Conservation (phyloP, 2,329 filamentous ascomycete species). For the Gnomoniopsis sp. region DNA sequence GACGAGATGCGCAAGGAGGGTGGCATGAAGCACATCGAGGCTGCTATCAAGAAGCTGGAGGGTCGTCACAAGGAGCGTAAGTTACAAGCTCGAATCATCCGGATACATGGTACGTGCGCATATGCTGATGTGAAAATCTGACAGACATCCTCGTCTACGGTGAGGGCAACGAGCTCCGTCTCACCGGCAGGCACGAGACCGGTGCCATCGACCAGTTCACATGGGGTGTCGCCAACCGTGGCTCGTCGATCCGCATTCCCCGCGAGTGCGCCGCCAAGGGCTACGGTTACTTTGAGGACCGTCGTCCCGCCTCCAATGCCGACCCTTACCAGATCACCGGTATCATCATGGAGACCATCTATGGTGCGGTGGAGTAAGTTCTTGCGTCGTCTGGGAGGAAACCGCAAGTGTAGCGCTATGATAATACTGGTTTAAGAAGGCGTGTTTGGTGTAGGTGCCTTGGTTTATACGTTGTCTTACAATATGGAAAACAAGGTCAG, state of each 20-base stretch:
- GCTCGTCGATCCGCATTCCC: slow-evolving; percentile 89
- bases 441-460: background rate
- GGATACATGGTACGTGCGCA: slow-evolving; percentile 42
- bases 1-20: slow-evolving; percentile 84
- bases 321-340: slow-evolving; percentile 81
- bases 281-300: slow-evolving; percentile 92
- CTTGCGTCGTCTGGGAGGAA: background rate
- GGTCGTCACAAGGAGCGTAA: slow-evolving; percentile 42
- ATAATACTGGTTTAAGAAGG: background rate
- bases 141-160: slow-evolving; percentile 36
- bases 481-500: background rate
- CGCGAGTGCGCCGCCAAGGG: slow-evolving; percentile 80
- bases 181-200: slow-evolving; percentile 93
- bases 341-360: slow-evolving; percentile 71
- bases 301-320: slow-evolving; percentile 62
- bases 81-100: slow-evolving; percentile 52
- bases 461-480: too few relatives aligned
- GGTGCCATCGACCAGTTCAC: slow-evolving; percentile 90
- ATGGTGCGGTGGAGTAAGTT: slow-evolving; percentile 28
- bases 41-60: slow-evolving; percentile 80
- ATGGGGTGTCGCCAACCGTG: slow-evolving; percentile 94
- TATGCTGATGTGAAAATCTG: slow-evolving; percentile 38
- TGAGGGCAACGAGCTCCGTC: slow-evolving; percentile 90
- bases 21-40: slow-evolving; percentile 94
- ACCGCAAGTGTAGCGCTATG: slow-evolving; percentile 9